These are phyloP conservation scores for Sporormia fimetaria DNA, from an alignment of 495 filamentous ascomycete genomes.

Conservation along the genomic window DNA sequence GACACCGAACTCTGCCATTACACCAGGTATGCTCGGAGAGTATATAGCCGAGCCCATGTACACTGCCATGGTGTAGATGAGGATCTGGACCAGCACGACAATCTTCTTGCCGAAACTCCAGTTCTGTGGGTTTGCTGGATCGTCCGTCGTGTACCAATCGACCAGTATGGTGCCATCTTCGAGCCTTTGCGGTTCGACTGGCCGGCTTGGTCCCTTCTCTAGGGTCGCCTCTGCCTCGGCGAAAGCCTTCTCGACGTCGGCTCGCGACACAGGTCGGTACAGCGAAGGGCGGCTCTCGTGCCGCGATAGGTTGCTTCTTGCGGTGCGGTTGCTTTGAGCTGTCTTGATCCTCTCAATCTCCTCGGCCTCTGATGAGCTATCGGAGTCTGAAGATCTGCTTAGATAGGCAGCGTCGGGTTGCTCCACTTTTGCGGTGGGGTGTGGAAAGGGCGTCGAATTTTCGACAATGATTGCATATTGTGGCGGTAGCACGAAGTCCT, in stretches of 20 bases:
- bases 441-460: background rate
- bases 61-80: slow-evolving; percentile 40
- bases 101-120: slow-evolving; percentile 30
- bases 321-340: slow-evolving; percentile 6
- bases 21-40: slow-evolving; percentile 30
- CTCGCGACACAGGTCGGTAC: slow-evolving; percentile 10
- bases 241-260: slow-evolving; percentile 24
- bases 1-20: slow-evolving; percentile 38
- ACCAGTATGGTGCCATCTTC: slow-evolving; percentile 33
- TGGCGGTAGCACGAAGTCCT: slow-evolving; percentile 16
- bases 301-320: slow-evolving; percentile 16
- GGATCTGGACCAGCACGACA: slow-evolving; percentile 26
- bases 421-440: background rate
- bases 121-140: slow-evolving; percentile 32
- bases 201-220: slow-evolving; percentile 17
- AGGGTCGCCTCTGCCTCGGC: slow-evolving; percentile 13
- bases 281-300: slow-evolving; percentile 17
- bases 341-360: slow-evolving; percentile 21
- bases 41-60: slow-evolving; percentile 43
- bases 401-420: slow-evolving; percentile 8
- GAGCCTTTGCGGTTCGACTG: slow-evolving; percentile 24
- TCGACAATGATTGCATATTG: background rate
- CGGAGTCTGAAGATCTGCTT: slow-evolving; percentile 6
- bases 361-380: slow-evolving; percentile 3
- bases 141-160: slow-evolving; percentile 34